Evolutionary conservation across 2,329 filamentous ascomycete genomes (phyloP), one percentile per base, ranked within the genome.

Genomic region (Fusarium nanum): DNA sequence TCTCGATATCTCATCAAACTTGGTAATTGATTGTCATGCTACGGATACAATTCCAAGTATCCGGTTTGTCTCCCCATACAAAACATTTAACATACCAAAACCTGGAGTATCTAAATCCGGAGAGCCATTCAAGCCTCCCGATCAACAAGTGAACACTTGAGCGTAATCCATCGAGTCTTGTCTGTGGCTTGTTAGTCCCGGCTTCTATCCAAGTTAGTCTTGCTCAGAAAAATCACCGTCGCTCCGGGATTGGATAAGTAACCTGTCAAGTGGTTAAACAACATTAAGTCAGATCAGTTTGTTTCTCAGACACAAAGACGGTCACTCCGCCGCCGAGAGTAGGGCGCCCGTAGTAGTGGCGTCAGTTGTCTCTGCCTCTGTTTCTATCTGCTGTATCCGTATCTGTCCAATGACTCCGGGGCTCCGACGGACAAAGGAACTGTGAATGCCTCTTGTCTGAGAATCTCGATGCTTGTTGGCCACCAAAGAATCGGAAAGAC

Each of bases 371-470:
- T 37, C 18, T 37, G 18, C 18, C 34, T 37, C 10, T 37, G 34
- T 37, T n/a, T 37, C 18, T 37, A 37, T 12, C 34, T 37, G 34
- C 34, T 37, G 34, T 37, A 27, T 41, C 14, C 11, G 34, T 37
- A 27, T 28, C 14, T 18, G 13, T 44, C 47, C 56, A 25, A 56
- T 48, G 37, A 66, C 16, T 30, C 28, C 10, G 34, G 6, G 18
- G 10, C 34, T 37, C 34, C 18, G 12, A 27, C 59, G 56, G 48
- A 68, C 37, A 57, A 58, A 64, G 40, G 40, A 64, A 45, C 41
- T 27, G 37, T 66, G 53, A 34, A 63, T 47, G 60, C 65, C 60
- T 70, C 55, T 66, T 66, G 64, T 72, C 64, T 68, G 52, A 65
- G 45, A 61, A 57, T 57, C 52, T 67, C 28, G 55, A 69, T 54